A percentile compares a stretch with the other conserved stretches of the same genome.
Evolutionary conservation across 2,329 filamentous ascomycete species (phyloP).

Genomic region (Davidsoniella virescens): DNA sequence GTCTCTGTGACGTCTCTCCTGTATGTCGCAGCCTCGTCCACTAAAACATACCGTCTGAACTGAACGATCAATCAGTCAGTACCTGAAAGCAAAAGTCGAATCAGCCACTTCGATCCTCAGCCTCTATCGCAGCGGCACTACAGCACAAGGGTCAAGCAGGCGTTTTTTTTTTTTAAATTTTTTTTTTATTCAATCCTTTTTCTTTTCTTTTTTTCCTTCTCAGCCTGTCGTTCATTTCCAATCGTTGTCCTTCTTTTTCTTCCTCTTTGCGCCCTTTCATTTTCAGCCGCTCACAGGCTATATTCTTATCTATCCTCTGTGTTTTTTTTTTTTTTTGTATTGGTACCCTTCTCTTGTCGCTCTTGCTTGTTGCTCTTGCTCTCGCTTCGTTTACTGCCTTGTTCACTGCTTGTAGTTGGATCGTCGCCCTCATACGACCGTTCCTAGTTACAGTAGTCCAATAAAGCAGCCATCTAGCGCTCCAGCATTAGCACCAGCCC

Average conservation of each 20-base stretch:
- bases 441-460: too few species aligned
- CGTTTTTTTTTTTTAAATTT: neutral
- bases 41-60: too few species aligned
- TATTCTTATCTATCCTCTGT: slow-evolving; percentile 10
- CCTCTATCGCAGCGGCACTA: too few species aligned
- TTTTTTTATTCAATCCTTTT: neutral
- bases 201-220: neutral
- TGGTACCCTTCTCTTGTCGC: neutral
- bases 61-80: too few species aligned
- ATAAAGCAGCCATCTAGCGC: too few species aligned
- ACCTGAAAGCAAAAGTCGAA: too few species aligned
- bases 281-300: neutral
- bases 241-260: too few species aligned
- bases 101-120: too few species aligned
- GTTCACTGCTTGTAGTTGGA: neutral
- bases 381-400: neutral
- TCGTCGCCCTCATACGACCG: neutral
- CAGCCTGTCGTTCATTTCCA: neutral
- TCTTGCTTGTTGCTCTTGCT: neutral
- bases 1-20: too few species aligned
- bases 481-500: too few species aligned
- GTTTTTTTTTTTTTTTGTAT: slow-evolving; percentile 8
- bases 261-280: too few species aligned
- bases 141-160: neutral
- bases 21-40: too few species aligned